A percentile compares a stretch with the other conserved stretches of the same genome.
phyloP scores from a whole-genome alignment of 2,329 filamentous ascomycete genomes.

The Colletotrichum sp. region DNA sequence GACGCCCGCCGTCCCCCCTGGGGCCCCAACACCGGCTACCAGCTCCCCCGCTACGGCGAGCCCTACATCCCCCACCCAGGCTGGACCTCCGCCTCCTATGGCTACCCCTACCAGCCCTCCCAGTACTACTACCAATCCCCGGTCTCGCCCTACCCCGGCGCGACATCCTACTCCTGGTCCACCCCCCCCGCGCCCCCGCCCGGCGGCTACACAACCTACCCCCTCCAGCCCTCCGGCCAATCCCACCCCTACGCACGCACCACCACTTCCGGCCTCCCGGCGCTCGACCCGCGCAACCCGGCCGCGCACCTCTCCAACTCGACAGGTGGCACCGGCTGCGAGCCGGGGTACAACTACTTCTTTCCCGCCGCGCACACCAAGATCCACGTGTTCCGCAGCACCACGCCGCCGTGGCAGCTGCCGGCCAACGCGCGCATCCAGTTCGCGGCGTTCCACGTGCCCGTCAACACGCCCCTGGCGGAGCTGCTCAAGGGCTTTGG shows the following conservation, averaged over 20 bases:
- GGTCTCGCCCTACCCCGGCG: background rate
- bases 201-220: background rate
- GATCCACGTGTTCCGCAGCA: constrained; percentile 60
- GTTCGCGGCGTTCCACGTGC: constrained; percentile 57
- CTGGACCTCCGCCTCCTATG: background rate
- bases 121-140: constrained; percentile 28
- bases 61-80: constrained; percentile 41
- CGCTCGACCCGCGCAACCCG: constrained; percentile 49
- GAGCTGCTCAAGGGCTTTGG: constrained; percentile 66
- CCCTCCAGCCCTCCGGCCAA: constrained; percentile 43
- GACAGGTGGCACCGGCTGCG: constrained; percentile 61
- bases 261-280: constrained; percentile 45
- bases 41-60: constrained; percentile 37
- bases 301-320: constrained; percentile 61
- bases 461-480: constrained; percentile 54
- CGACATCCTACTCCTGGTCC: constrained; percentile 15
- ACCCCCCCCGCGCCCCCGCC: background rate
- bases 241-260: constrained; percentile 39
- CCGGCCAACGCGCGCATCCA: constrained; percentile 43
- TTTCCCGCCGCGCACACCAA: constrained; percentile 64
- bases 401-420: constrained; percentile 58
- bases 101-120: constrained; percentile 35
- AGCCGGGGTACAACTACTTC: constrained; percentile 68
- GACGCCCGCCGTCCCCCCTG: constrained; percentile 33
- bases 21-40: constrained; percentile 31